Base-by-base conservation (phyloP, 2,329 filamentous ascomycete species). In the Conoideocrella luteorostrata region DNA sequence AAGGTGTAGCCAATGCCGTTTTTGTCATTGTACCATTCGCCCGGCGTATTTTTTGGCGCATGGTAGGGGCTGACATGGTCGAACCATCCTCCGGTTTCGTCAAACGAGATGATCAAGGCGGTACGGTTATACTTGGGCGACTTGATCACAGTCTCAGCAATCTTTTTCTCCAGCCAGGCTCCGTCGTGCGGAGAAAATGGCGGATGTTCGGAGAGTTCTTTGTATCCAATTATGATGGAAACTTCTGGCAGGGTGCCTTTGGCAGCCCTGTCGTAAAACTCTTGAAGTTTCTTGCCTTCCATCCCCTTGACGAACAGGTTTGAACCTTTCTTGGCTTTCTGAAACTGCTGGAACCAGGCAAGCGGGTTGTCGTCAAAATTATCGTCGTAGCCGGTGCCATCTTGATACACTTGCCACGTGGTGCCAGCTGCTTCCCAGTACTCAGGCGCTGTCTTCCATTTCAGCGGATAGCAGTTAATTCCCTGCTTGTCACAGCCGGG, bases 321-420 rank as follows among this genome's bases (percentile, higher is more conserved):
- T 1, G 69, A 70, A 13, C 59, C 54, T 1, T 55, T 52, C 0
- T 55, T 48, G 1, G 73, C 71, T 0, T 66, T 63, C 46, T 76
- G 72, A 54, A 66, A 77, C 44, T 75, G 71, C 44, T 69, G 43
- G 50, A 78, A 78, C 66, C 72, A 74, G 28, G 72, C 72, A 12
- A 74, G 60, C 0, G 72, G 67, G 52, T 75, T 77, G 53, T 77
- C 74, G 33, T 74, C 72, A 45, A 74, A 75, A 56, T 74, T 75
- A 51, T 76, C 65, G 4, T 18, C 7, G 36, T 39, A 7, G 15
- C 15, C 30, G 15, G 30, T 34, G 4, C 28, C 67, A 42, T 71
- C 64, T 50, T 75, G 72, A 50, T 63, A 76, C 2, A 74, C 63
- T 29, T 71, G 66, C 74, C 74, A 77, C 1, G 66, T 66, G 17